Evolutionary conservation across 2,329 filamentous ascomycete species (phyloP).

Genomic region (Botrytis pseudocinerea): DNA sequence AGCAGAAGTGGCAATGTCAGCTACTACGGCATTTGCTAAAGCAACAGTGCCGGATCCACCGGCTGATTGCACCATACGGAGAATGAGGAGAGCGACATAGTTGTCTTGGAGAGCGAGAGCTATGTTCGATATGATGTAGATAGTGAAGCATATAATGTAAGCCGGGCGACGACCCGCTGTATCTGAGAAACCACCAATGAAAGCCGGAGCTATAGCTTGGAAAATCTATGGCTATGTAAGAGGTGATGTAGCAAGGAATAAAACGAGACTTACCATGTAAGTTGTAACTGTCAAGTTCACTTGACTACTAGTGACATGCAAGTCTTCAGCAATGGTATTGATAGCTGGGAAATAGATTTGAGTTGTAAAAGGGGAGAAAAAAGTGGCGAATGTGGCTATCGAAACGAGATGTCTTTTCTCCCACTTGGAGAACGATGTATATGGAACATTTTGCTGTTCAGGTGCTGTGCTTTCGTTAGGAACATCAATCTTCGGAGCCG

Average conservation of each 20-base stretch:
- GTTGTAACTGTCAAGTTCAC: constrained; percentile 45
- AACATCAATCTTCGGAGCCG: no score
- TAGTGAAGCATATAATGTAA: constrained; percentile 53
- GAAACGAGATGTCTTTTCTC: no score
- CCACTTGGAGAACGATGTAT: no score
- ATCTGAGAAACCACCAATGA: constrained; percentile 58
- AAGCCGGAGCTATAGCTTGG: constrained; percentile 58
- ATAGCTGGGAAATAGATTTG: no score
- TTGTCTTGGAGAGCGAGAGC: constrained; percentile 52
- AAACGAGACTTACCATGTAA: constrained; percentile 39
- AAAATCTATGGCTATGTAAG: constrained; percentile 46
- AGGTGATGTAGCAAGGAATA: background rate
- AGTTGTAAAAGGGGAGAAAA: no score
- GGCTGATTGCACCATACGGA: constrained; percentile 53
- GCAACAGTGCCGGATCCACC: constrained; percentile 61
- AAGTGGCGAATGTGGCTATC: no score
- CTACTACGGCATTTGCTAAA: constrained; percentile 59
- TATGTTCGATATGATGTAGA: constrained; percentile 56
- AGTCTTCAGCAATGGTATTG: constrained; percentile 48
- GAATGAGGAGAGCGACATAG: constrained; percentile 52
- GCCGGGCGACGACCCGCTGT: constrained; percentile 54
- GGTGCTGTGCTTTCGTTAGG: no score
- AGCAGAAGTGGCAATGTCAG: constrained; percentile 61
- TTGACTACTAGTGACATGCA: constrained; percentile 45
- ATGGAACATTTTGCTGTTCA: no score